phyloP scores from a whole-genome alignment of 495 filamentous ascomycete species.

The Pseudomonodictys pantanalensis region DNA sequence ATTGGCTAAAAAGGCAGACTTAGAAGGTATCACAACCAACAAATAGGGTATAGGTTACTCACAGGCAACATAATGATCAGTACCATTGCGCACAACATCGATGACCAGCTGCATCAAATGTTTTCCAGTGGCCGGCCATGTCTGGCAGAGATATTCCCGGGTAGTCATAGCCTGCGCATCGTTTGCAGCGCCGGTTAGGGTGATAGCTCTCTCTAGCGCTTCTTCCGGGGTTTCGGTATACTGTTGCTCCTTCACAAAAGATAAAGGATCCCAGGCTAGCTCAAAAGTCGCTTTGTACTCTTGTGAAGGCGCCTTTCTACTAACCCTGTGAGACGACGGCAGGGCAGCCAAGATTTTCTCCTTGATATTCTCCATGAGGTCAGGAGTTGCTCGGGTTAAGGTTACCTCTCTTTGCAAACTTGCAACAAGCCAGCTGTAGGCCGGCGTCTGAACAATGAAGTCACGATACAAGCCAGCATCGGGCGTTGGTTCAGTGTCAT shows the following conservation, averaged over 20 bases:
- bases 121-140: constrained; percentile 4
- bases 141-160: not conserved
- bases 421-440: not conserved
- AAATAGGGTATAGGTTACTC: not conserved
- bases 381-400: constrained; percentile 4
- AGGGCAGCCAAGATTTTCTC: not conserved
- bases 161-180: constrained; percentile 7
- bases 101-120: not conserved
- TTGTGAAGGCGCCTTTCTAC: not conserved
- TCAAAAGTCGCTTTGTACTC: constrained; percentile 1
- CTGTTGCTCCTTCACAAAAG: constrained; percentile 2
- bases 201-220: constrained; percentile 4
- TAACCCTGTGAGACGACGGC: not conserved
- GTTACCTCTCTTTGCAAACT: not conserved
- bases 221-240: constrained; percentile 1
- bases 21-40: not conserved
- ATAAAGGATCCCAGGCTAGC: constrained; percentile 2
- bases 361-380: constrained; percentile 5
- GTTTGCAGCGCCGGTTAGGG: constrained; percentile 2
- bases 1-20: not conserved
- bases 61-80: not conserved
- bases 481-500: not conserved
- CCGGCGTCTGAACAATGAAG: not conserved
- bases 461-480: not conserved
- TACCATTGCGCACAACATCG: not conserved